phyloP scores from a whole-genome alignment of 2,329 filamentous ascomycete species.

The Monilinia vaccinii-corymbosi region DNA sequence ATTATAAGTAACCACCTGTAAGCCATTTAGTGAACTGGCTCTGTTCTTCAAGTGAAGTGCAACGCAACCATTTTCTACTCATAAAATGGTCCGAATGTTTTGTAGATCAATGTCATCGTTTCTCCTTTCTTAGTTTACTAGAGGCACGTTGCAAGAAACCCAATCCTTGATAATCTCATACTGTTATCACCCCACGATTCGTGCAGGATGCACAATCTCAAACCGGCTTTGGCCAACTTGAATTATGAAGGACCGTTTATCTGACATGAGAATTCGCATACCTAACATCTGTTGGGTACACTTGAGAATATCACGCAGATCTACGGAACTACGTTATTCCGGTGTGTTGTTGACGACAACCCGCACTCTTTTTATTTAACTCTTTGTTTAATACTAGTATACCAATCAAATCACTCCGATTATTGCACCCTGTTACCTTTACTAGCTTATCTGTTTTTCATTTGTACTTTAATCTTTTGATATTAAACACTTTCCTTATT shows the following conservation, averaged over 20 bases:
- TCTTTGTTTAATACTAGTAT: too few relatives aligned
- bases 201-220: background rate
- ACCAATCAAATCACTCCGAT: too few relatives aligned
- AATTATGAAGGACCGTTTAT: background rate
- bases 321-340: too few relatives aligned
- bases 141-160: background rate
- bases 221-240: background rate
- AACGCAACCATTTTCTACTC: background rate
- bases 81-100: background rate
- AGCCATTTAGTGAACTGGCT: background rate
- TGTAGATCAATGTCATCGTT: background rate
- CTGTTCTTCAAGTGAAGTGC: background rate
- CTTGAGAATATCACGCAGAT: too few relatives aligned
- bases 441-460: too few relatives aligned
- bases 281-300: background rate
- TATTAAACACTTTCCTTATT: too few relatives aligned
- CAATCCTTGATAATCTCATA: too few relatives aligned
- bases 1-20: background rate
- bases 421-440: too few relatives aligned
- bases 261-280: background rate
- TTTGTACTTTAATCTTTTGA: too few relatives aligned
- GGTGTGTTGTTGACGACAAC: too few relatives aligned
- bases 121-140: background rate
- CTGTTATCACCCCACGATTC: too few relatives aligned
- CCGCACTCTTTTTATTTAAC: too few relatives aligned